Evolutionary conservation across 768 basidiomycete species (phyloP).

Genomic region (Hericium erinaceus): DNA sequence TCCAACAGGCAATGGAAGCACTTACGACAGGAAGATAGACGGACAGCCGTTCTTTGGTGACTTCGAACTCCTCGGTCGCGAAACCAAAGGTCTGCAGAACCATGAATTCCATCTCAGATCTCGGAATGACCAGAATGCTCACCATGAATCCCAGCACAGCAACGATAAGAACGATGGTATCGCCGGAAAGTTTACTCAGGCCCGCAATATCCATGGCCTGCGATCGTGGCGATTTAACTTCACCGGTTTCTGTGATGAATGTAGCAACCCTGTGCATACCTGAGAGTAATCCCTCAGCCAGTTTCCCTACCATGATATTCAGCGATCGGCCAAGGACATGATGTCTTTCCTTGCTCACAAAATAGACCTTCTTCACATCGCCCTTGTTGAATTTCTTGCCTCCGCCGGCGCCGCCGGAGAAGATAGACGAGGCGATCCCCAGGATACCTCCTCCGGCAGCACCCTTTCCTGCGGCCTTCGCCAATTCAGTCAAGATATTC

Average conservation of each 20-base stretch:
- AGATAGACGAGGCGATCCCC: constrained; percentile 37
- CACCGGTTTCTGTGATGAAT: background rate
- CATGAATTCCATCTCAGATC: background rate
- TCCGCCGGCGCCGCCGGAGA: constrained; percentile 32
- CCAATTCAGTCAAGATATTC: constrained; percentile 50
- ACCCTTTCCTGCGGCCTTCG: constrained; percentile 42
- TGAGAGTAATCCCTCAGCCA: constrained; percentile 68
- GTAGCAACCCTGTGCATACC: constrained; percentile 20
- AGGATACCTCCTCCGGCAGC: constrained; percentile 38
- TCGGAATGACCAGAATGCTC: background rate
- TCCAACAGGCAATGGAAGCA: constrained; percentile 14
- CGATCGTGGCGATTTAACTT: background rate
- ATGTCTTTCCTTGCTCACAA: constrained; percentile 28
- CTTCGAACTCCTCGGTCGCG: constrained; percentile 59
- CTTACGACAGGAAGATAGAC: constrained; percentile 63
- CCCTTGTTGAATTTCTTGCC: constrained; percentile 52
- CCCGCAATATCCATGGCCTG: constrained; percentile 68
- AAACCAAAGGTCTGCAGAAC: constrained; percentile 45
- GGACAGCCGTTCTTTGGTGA: constrained; percentile 63
- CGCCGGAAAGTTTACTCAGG: constrained; percentile 51
- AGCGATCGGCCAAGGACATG: background rate
- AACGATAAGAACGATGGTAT: constrained; percentile 53
- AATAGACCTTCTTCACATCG: constrained; percentile 63
- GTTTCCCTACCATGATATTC: constrained; percentile 36
- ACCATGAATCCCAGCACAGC: constrained; percentile 53